These are phyloP conservation scores for Protomyces inundatus DNA, from an alignment of 1,139 yeast genomes.

Conservation along the genomic window DNA sequence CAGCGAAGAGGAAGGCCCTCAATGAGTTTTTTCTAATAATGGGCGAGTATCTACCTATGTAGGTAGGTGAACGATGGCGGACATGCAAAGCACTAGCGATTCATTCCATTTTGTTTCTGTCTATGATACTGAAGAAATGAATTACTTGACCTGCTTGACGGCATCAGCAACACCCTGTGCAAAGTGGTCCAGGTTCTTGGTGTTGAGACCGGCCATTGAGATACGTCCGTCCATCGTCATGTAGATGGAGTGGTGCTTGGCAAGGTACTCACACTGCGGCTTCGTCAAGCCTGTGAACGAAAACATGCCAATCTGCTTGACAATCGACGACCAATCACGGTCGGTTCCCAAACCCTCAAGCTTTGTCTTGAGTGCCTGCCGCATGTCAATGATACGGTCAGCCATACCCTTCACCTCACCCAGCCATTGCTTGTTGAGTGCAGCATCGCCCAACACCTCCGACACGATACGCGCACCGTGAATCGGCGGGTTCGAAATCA, in stretches of 20 bases:
- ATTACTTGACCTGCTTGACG: slow-evolving; percentile 14
- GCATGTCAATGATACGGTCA: slow-evolving; percentile 72
- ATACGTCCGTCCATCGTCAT: slow-evolving; percentile 67
- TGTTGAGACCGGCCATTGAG: slow-evolving; percentile 88
- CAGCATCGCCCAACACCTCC: slow-evolving; percentile 60
- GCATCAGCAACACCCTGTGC: slow-evolving; percentile 81
- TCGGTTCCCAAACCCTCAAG: slow-evolving; percentile 66
- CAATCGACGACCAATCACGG: slow-evolving; percentile 90
- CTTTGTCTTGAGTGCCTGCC: slow-evolving; percentile 56
- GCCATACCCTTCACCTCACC: slow-evolving; percentile 81
- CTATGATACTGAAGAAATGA: no score
- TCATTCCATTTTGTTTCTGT: no score
- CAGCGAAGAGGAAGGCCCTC: not conserved
- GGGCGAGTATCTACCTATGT: no score
- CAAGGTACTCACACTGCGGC: slow-evolving; percentile 75
- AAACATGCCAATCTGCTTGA: slow-evolving; percentile 92
- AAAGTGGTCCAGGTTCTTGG: slow-evolving; percentile 68
- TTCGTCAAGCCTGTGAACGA: slow-evolving; percentile 82
- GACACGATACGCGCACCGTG: slow-evolving; percentile 93
- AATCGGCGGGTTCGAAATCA: slow-evolving; percentile 84
- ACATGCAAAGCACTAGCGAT: no score
- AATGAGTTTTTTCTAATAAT: not conserved
- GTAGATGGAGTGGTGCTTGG: slow-evolving; percentile 70
- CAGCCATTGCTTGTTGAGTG: slow-evolving; percentile 74
- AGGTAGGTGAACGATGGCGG: no score